phyloP scores from a whole-genome alignment of 495 filamentous ascomycete species.

The Trichoderma erinaceum region DNA sequence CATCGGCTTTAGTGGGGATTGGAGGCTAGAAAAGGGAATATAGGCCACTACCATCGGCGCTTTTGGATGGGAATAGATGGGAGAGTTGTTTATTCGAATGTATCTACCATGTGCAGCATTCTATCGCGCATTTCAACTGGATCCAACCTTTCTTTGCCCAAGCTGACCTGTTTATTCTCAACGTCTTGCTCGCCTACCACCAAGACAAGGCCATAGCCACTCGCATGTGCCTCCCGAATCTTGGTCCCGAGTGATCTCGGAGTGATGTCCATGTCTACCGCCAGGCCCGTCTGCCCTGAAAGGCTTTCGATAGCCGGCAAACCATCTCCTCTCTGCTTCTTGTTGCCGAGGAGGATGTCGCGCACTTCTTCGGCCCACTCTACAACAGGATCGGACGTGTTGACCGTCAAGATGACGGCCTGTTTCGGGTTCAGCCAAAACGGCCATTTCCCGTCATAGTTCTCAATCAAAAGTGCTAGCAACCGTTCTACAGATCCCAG shows the following conservation, averaged over 20 bases:
- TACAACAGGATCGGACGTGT: constrained; percentile 54
- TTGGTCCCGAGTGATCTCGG: constrained; percentile 59
- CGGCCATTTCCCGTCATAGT: constrained; percentile 75
- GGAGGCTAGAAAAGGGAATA: neutral
- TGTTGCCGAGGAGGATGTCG: constrained; percentile 37
- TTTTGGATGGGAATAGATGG: neutral
- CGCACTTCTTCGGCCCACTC: constrained; percentile 48
- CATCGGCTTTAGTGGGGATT: neutral
- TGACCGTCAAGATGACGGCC: constrained; percentile 70
- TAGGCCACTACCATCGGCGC: neutral
- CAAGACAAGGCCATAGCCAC: constrained; percentile 68
- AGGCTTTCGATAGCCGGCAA: constrained; percentile 33
- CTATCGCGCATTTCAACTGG: constrained; percentile 8
- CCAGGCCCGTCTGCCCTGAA: constrained; percentile 46
- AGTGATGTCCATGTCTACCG: constrained; percentile 67
- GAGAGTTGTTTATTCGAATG: constrained; percentile 14
- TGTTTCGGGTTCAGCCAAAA: constrained; percentile 90
- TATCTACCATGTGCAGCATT: constrained; percentile 15
- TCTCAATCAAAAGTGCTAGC: constrained; percentile 81
- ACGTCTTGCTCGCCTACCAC: constrained; percentile 60
- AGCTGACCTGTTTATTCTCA: constrained; percentile 26
- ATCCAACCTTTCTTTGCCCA: constrained; percentile 27
- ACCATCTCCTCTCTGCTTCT: constrained; percentile 18
- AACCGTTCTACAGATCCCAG: constrained; percentile 83
- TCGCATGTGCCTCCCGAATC: constrained; percentile 61